phyloP scores from a whole-genome alignment of 306 rosid genomes.

The Inga oerstediana region DNA sequence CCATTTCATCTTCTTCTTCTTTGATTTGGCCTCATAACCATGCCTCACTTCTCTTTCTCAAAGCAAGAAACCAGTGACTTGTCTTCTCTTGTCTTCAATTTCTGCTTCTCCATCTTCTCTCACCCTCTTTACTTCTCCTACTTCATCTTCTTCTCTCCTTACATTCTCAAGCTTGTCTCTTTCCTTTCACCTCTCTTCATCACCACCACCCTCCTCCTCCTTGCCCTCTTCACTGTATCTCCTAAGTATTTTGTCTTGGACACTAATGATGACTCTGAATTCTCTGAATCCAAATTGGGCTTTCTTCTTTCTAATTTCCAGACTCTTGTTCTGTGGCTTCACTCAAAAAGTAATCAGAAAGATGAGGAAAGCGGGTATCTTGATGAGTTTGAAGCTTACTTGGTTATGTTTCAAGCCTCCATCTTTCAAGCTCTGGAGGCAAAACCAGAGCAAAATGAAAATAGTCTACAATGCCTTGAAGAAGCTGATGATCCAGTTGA shows the following conservation, averaged over 20 bases:
- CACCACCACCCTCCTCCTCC: constrained; percentile 73
- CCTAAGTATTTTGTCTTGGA: constrained; percentile 45
- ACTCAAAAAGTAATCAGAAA: constrained; percentile 38
- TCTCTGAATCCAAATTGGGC: constrained; percentile 44
- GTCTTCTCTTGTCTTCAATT: constrained; percentile 41
- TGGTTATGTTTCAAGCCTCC: constrained; percentile 76
- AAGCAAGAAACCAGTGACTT: constrained; percentile 35
- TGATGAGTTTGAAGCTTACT: constrained; percentile 77
- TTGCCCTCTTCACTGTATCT: constrained; percentile 60
- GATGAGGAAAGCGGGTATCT: constrained; percentile 44
- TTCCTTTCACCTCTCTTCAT: constrained; percentile 87
- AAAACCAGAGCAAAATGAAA: constrained; percentile 42
- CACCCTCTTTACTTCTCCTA: constrained; percentile 91
- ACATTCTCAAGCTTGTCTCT: constrained; percentile 70
- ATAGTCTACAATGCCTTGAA: constrained; percentile 38
- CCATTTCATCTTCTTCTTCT: constrained; percentile 37
- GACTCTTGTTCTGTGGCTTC: constrained; percentile 35
- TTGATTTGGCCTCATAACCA: constrained; percentile 37
- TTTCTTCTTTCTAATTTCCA: constrained; percentile 47
- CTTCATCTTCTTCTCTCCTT: constrained; percentile 85
- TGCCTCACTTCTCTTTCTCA: constrained; percentile 64
- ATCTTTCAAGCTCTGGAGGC: constrained; percentile 57
- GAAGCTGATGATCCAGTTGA: constrained; percentile 27
- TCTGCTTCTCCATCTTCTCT: constrained; percentile 64
- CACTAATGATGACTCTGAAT: constrained; percentile 32